Evolutionary conservation across 805 yeast species (phyloP), one percentile per base, ranked within the genome.

Genomic region (Myxozyma neotropica): DNA sequence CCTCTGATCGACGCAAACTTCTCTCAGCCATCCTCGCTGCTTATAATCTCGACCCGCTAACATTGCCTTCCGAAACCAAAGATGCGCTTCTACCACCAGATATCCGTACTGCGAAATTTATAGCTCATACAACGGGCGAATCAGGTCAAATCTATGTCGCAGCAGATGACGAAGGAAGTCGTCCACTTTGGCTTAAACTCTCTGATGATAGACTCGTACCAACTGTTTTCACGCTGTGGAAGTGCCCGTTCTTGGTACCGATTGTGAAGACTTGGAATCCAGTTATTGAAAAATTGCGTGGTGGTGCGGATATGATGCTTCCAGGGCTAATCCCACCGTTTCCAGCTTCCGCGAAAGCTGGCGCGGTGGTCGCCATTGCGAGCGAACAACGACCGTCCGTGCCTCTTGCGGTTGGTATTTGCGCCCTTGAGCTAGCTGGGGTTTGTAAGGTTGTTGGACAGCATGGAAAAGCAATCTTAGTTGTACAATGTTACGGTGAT

Each of bases 391-490:
- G 78, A 23, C 95, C 96, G 0, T 71, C 80, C 1, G 86, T 86
- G 10, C 79, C 84, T 0, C 78, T 82, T 69, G 96, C 95, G 0
- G 81, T 92, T 27, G 97, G 97, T 1, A 70, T 78, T 10, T 83
- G 88, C 61, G 66, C 74, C 40, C 58, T 80, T 65, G 80, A 86
- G 66, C 64, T 89, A 64, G 71, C 74, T 2, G 71, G 73, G 1
- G 73, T 76, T 50, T 72, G 59, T 15, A 35, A 63, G 17, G 74
- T 42, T 69, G 76, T 53, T 50, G 91, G 90, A 0, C 76, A 80
- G 15, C 79, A 80, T 15, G 99, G 98, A 12, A 83, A 87, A 31
- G 96, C 94, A 0, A 95, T 92, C 0, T 78, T 81, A 49, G 75
- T 90, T 3, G 67, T 83, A n/a, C 96, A 90, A 67, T 79, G 79